Evolutionary conservation across 2,329 filamentous ascomycete genomes (phyloP).

Genomic region (Fusarium multiceps): DNA sequence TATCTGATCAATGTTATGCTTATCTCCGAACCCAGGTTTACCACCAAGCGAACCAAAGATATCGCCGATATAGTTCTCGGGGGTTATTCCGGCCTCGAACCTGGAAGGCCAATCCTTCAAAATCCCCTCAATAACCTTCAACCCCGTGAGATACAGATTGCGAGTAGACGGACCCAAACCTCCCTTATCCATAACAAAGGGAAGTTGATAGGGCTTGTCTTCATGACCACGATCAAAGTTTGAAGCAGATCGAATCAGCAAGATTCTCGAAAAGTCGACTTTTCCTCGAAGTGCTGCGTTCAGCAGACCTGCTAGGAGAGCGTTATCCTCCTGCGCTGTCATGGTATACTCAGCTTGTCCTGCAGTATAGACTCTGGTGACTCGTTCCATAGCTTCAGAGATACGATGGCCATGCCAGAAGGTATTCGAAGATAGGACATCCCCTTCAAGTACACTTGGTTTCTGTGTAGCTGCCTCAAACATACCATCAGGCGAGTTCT

Average conservation of each 20-base stretch:
- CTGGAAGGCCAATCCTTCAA: conserved; percentile 19
- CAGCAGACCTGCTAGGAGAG: conserved; percentile 24
- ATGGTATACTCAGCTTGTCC: conserved; percentile 30
- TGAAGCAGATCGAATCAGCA: conserved; percentile 36
- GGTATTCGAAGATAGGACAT: conserved; percentile 37
- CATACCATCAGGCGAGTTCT: not conserved
- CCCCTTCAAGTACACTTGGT: conserved; percentile 31
- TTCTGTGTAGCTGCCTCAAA: conserved; percentile 12
- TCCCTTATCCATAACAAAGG: conserved; percentile 38
- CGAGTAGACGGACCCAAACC: conserved; percentile 32
- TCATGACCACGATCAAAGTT: conserved; percentile 39
- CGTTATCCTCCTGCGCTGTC: conserved; percentile 42
- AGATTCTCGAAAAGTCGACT: conserved; percentile 30
- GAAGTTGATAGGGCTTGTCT: conserved; percentile 29
- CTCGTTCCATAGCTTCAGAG: conserved; percentile 37
- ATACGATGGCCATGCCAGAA: conserved; percentile 38
- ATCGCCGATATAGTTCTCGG: conserved; percentile 34
- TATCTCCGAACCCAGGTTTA: conserved; percentile 25
- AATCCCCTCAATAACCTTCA: conserved; percentile 28
- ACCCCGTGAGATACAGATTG: conserved; percentile 30
- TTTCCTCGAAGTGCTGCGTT: conserved; percentile 28
- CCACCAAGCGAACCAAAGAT: conserved; percentile 39
- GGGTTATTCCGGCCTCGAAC: conserved; percentile 15
- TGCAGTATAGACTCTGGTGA: conserved; percentile 29
- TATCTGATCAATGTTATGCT: conserved; percentile 1